A percentile compares a stretch with the other conserved stretches of the same genome.
Evolutionary conservation across 805 yeast genomes (phyloP).

Genomic region (Ogataea angusta): DNA sequence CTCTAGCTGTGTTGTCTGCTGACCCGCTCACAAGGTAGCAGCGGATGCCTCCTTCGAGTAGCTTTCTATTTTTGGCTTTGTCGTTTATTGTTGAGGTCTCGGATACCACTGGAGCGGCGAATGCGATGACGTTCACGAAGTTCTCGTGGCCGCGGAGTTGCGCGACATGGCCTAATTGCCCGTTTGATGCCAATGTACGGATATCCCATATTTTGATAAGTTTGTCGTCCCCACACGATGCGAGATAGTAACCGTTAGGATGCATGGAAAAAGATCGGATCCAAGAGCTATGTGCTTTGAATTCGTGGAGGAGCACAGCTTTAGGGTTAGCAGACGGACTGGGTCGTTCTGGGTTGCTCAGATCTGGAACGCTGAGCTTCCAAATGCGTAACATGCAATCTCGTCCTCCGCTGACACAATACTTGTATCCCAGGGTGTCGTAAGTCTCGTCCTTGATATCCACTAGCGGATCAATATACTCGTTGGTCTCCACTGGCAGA

Average conservation of each 20-base stretch:
- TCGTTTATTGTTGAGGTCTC: slow-evolving; percentile 14
- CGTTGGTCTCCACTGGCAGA: slow-evolving; percentile 52
- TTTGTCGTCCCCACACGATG: slow-evolving; percentile 79
- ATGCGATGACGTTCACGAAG: slow-evolving; percentile 61
- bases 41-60: slow-evolving; percentile 48
- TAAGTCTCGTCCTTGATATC: slow-evolving; percentile 27
- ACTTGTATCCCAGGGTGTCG: slow-evolving; percentile 54
- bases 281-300: slow-evolving; percentile 85
- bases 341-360: slow-evolving; percentile 40
- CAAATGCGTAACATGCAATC: slow-evolving; percentile 74
- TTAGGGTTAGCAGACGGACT: slow-evolving; percentile 55
- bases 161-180: slow-evolving; percentile 24
- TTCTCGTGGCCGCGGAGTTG: slow-evolving; percentile 65
- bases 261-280: slow-evolving; percentile 66
- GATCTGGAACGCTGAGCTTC: slow-evolving; percentile 66
- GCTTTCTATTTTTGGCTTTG: slow-evolving; percentile 26
- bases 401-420: slow-evolving; percentile 75
- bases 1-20: slow-evolving; percentile 50
- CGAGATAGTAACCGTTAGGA: slow-evolving; percentile 68
- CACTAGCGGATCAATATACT: slow-evolving; percentile 45
- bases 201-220: slow-evolving; percentile 78
- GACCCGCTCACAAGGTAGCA: slow-evolving; percentile 64
- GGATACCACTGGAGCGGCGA: slow-evolving; percentile 46
- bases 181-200: slow-evolving; percentile 22
- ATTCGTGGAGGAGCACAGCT: slow-evolving; percentile 54